Percentiles rank a stretch among this genome's conserved stretches.
Evolutionary conservation across 495 filamentous ascomycete genomes (phyloP).

Genomic region (Apodospora peruviana): DNA sequence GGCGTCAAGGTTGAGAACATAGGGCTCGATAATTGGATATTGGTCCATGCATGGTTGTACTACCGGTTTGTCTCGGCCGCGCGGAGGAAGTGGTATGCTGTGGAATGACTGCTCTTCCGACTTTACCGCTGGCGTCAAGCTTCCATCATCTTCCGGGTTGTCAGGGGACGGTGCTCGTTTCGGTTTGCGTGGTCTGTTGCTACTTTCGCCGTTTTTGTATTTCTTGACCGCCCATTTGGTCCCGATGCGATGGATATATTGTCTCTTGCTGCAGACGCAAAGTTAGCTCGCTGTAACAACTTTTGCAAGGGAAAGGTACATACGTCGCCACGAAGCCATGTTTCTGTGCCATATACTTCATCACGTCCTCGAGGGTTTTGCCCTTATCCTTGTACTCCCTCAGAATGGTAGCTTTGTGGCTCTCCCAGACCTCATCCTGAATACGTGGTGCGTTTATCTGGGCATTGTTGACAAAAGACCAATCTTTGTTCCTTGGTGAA

Average conservation of each 20-base stretch:
- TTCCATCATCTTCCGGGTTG: neutral
- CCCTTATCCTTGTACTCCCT: neutral
- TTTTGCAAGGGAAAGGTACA: neutral
- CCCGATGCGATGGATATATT: conserved; percentile 13
- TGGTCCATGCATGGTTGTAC: neutral
- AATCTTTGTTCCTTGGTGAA: neutral
- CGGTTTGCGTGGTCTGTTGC: neutral
- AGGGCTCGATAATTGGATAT: no score
- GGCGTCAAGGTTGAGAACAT: neutral
- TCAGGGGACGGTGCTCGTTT: neutral
- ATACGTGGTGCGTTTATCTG: neutral
- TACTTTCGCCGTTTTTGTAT: conserved; percentile 7
- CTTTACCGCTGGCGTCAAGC: neutral
- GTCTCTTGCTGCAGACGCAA: conserved; percentile 10
- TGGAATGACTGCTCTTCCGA: neutral
- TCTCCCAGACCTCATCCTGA: neutral
- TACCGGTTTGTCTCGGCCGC: neutral
- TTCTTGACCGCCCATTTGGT: conserved; percentile 13
- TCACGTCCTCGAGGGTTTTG: neutral
- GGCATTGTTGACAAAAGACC: neutral
- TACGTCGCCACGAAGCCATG: conserved; percentile 24
- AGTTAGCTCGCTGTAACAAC: neutral
- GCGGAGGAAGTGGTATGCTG: no score
- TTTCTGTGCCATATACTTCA: conserved; percentile 7
- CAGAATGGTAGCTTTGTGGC: neutral